Percentiles rank a stretch among this genome's conserved stretches.
Conservation (phyloP, 176 grass and related monocot genomes). For the Aechmea fasciata region DNA sequence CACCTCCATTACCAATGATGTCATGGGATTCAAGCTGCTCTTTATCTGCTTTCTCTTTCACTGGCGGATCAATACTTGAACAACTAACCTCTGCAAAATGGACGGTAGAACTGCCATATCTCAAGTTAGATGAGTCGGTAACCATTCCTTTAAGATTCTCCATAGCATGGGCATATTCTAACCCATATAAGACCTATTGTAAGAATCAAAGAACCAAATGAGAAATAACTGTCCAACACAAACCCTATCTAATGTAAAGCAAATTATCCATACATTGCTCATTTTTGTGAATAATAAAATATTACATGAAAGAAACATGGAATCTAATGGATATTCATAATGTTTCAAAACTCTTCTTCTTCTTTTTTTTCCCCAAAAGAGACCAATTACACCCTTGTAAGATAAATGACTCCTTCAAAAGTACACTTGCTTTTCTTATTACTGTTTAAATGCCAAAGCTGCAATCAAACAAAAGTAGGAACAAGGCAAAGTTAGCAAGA, state of each 20-base stretch:
- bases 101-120: slow-evolving; percentile 24
- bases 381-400: too few relatives aligned
- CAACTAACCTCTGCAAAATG: slow-evolving; percentile 49
- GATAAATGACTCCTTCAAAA: too few relatives aligned
- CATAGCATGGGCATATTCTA: slow-evolving; percentile 73
- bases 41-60: slow-evolving; percentile 24
- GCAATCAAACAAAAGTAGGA: too few relatives aligned
- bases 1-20: slow-evolving; percentile 15
- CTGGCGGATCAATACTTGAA: slow-evolving; percentile 58
- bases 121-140: slow-evolving; percentile 28
- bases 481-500: too few relatives aligned
- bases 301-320: too few relatives aligned
- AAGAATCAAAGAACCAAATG: slow-evolving; percentile 11
- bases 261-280: slow-evolving; percentile 1
- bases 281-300: background rate
- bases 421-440: too few relatives aligned
- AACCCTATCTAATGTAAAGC: slow-evolving; percentile 10
- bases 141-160: slow-evolving; percentile 39
- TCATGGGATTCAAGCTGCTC: slow-evolving; percentile 10
- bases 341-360: too few relatives aligned
- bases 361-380: too few relatives aligned
- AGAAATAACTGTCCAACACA: background rate
- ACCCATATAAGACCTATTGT: slow-evolving; percentile 67
- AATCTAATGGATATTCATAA: too few relatives aligned
- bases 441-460: too few relatives aligned